phyloP scores from a whole-genome alignment of 106 monocot species.

The Platanthera guangdongensis region DNA sequence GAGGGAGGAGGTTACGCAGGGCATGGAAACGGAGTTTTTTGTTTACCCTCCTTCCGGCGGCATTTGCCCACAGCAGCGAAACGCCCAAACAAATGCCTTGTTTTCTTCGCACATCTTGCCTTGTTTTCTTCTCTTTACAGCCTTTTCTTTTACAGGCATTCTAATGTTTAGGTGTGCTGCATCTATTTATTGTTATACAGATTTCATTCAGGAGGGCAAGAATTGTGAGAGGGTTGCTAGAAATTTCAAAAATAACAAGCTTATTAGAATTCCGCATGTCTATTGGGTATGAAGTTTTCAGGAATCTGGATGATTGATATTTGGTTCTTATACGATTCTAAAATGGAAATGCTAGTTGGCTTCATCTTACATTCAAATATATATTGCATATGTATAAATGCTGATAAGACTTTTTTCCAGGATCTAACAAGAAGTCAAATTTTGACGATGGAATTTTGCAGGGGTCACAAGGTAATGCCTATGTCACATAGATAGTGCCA shows the following conservation, averaged over 20 bases:
- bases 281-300: slow-evolving; percentile 49
- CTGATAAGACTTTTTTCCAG: slow-evolving; percentile 30
- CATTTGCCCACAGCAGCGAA: no score
- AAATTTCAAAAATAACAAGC: slow-evolving; percentile 61
- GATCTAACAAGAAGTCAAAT: slow-evolving; percentile 74
- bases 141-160: background rate
- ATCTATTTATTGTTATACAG: slow-evolving; percentile 27
- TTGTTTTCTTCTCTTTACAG: background rate
- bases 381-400: background rate
- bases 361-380: background rate
- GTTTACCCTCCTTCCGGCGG: no score
- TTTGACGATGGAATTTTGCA: slow-evolving; percentile 94
- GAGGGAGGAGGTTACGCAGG: no score
- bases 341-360: background rate
- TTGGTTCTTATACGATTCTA: background rate
- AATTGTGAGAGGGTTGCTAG: slow-evolving; percentile 82
- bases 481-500: background rate
- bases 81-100: no score
- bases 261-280: slow-evolving; percentile 58
- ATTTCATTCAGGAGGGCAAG: slow-evolving; percentile 88
- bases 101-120: no score
- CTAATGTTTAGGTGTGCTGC: background rate
- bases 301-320: background rate
- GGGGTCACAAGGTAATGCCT: slow-evolving; percentile 69
- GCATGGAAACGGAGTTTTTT: no score